Evolutionary conservation across 2,329 filamentous ascomycete species (phyloP).

Genomic region (Xylaria sp.): DNA sequence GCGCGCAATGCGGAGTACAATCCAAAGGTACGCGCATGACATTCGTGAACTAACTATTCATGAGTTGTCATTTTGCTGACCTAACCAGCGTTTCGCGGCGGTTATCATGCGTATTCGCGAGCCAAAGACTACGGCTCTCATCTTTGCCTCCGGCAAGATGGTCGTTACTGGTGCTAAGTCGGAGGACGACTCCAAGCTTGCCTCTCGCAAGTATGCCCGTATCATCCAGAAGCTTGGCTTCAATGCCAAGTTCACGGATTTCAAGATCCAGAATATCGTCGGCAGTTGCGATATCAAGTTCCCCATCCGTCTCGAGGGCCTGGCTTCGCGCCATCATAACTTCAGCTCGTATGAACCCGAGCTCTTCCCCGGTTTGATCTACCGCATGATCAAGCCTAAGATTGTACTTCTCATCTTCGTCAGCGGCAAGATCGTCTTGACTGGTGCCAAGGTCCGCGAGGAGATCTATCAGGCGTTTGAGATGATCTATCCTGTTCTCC

Average conservation of each 20-base stretch:
- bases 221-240: constrained; percentile 99
- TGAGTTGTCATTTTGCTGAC: constrained; percentile 18
- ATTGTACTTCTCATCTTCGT: constrained; percentile 98
- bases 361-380: constrained; percentile 97
- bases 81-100: constrained; percentile 82
- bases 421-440: constrained; percentile 95
- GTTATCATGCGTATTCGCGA: constrained; percentile 99
- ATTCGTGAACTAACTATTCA: constrained; percentile 9
- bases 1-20: constrained; percentile 98
- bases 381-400: constrained; percentile 99
- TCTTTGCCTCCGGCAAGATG: constrained; percentile 99
- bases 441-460: constrained; percentile 94
- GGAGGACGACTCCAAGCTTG: constrained; percentile 95
- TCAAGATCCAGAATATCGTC: constrained; percentile 99
- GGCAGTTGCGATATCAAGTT: constrained; percentile 99
- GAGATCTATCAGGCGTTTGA: constrained; percentile 97
- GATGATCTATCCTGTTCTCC: constrained; percentile 93
- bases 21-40: constrained; percentile 67
- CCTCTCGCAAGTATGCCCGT: constrained; percentile 93
- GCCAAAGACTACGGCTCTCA: constrained; percentile 94
- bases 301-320: constrained; percentile 90
- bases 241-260: constrained; percentile 99
- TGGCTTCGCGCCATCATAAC: constrained; percentile 96
- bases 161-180: constrained; percentile 97
- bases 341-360: constrained; percentile 99